A percentile compares a stretch with the other conserved stretches of the same genome.
Evolutionary conservation across 371 early-diverging fungal species (phyloP).

Genomic region (Mortierella sp.): DNA sequence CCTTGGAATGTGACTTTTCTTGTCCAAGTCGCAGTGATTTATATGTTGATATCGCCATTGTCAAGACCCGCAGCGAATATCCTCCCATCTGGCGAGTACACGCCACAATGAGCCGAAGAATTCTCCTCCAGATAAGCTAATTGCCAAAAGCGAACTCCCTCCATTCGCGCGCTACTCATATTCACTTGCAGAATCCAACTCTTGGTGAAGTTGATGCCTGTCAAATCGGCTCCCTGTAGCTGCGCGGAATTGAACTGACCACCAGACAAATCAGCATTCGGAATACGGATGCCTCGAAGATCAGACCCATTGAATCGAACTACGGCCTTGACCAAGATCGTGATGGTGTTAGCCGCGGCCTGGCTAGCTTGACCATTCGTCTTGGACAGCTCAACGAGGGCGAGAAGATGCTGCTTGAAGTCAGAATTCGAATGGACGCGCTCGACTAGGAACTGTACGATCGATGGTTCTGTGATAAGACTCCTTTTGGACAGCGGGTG

Average conservation of each 20-base stretch:
- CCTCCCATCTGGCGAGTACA: constrained; percentile 12
- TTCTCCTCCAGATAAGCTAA: not conserved
- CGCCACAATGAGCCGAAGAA: not conserved
- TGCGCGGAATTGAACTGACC: constrained; percentile 13
- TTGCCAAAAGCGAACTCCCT: not conserved
- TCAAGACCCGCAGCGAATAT: not conserved
- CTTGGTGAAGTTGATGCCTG: not conserved
- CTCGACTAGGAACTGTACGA: constrained; percentile 7
- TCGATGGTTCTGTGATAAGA: constrained; percentile 6
- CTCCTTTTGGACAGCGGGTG: not conserved
- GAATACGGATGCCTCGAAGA: constrained; percentile 14
- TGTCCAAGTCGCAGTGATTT: not conserved
- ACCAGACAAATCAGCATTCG: not conserved
- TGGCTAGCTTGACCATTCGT: not conserved
- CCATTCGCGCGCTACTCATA: constrained; percentile 5
- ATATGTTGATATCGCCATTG: not conserved
- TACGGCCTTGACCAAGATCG: constrained; percentile 7
- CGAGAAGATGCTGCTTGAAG: not conserved
- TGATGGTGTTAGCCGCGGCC: constrained; percentile 15
- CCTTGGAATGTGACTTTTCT: not conserved
- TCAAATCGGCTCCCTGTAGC: constrained; percentile 9
- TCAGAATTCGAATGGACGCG: not conserved
- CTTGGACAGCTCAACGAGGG: not conserved
- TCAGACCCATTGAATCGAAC: not conserved
- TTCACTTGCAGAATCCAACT: constrained; percentile 9